phyloP scores from a whole-genome alignment of 2,329 filamentous ascomycete species.

The Colletotrichum tamarilloi region DNA sequence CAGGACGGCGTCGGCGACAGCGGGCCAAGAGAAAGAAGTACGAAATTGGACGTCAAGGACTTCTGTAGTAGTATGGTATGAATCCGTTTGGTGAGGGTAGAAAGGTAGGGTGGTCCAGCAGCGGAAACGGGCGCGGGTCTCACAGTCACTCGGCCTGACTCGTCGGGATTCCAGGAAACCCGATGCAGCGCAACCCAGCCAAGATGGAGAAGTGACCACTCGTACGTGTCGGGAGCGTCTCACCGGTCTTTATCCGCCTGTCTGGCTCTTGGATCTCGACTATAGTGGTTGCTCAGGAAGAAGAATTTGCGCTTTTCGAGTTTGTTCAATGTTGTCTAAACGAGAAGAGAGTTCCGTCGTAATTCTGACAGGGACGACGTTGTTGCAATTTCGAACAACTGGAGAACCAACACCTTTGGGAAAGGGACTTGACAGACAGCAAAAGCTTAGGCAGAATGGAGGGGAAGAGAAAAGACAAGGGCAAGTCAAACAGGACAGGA shows the following conservation, averaged over 20 bases:
- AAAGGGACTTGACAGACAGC: not conserved
- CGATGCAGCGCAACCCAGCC: conserved; percentile 25
- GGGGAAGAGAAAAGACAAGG: not conserved
- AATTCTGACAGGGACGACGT: not conserved
- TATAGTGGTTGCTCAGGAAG: not conserved
- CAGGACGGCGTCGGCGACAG: conserved; percentile 3
- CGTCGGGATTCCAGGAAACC: conserved; percentile 19
- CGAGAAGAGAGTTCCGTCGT: not conserved
- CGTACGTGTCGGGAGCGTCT: conserved; percentile 3
- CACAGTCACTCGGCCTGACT: conserved; percentile 17
- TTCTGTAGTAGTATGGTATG: not conserved
- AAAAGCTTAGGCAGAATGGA: conserved; percentile 13
- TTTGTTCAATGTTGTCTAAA: not conserved
- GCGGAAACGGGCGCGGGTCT: conserved; percentile 16
- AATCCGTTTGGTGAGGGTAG: not conserved
- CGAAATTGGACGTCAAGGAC: not conserved
- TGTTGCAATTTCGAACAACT: not conserved
- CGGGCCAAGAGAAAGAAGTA: conserved; percentile 15
- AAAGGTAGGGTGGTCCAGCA: not conserved
- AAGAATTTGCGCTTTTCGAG: not conserved
- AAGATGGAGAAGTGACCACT: conserved; percentile 6
- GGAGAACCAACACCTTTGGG: not conserved
- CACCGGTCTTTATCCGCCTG: not conserved
- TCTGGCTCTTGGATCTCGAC: not conserved
- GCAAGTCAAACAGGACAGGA: conserved; percentile 10